Conservation (phyloP, 768 basidiomycete species). For the Rhodocollybia butyracea region DNA sequence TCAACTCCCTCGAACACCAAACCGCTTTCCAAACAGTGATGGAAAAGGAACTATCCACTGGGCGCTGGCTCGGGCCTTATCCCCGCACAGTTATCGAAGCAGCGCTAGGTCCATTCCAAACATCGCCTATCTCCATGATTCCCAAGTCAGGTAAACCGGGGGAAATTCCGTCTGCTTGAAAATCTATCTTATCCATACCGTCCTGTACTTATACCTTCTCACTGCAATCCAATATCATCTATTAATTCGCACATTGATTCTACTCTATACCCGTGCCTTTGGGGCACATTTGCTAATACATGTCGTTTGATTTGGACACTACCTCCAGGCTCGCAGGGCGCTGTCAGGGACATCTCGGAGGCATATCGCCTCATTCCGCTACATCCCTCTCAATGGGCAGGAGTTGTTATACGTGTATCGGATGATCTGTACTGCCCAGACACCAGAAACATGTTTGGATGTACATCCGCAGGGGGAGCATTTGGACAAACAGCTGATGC, state of each 20-base stretch:
- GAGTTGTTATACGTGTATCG: slow-evolving; percentile 16
- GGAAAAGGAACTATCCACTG: slow-evolving; percentile 17
- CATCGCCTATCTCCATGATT: slow-evolving; percentile 31
- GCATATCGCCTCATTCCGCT: slow-evolving; percentile 29
- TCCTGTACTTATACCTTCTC: not conserved
- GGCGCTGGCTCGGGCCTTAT: slow-evolving; percentile 30
- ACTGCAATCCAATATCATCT: not conserved
- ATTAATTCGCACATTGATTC: slow-evolving; percentile 1
- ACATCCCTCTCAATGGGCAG: slow-evolving; percentile 25
- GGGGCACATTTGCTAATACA: slow-evolving; percentile 18
- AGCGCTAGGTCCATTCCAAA: slow-evolving; percentile 34
- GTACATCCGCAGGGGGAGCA: slow-evolving; percentile 13
- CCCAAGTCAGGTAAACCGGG: slow-evolving; percentile 30
- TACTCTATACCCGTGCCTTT: slow-evolving; percentile 24
- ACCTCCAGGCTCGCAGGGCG: slow-evolving; percentile 28
- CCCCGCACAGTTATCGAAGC: slow-evolving; percentile 19
- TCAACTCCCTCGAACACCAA: not conserved
- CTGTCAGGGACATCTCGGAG: slow-evolving; percentile 26
- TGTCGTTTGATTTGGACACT: slow-evolving; percentile 21
- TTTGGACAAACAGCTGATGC: slow-evolving; percentile 25
- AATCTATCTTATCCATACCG: slow-evolving; percentile 30
- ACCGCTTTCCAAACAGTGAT: slow-evolving; percentile 17
- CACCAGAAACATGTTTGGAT: slow-evolving; percentile 22
- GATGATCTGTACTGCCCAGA: slow-evolving; percentile 17
- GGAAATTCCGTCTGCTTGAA: slow-evolving; percentile 32